A percentile compares a stretch with the other conserved stretches of the same genome.
Evolutionary conservation across 2,329 filamentous ascomycete genomes (phyloP).

Genomic region (Aspergillus fructus): DNA sequence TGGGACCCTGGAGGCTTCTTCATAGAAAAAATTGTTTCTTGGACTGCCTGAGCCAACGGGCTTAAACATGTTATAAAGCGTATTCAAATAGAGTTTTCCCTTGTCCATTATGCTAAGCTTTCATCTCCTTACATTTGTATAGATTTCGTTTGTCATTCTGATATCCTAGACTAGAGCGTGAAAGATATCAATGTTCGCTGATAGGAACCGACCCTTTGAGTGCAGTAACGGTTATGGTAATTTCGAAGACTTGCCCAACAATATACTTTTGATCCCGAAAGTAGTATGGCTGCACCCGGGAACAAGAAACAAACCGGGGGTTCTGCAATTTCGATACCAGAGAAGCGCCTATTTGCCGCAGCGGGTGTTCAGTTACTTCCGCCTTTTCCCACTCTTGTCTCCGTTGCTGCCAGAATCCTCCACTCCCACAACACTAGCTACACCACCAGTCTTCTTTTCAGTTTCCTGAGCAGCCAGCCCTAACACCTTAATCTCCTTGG

Average conservation of each 20-base stretch:
- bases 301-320: background rate
- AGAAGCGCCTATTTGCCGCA: background rate
- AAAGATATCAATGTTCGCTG: background rate
- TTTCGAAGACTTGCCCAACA: background rate
- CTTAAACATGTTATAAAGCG: conserved; percentile 14
- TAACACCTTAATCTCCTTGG: conserved; percentile 56
- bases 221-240: background rate
- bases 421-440: conserved; percentile 21
- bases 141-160: conserved; percentile 1
- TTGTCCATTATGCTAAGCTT: conserved; percentile 1
- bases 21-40: conserved; percentile 14
- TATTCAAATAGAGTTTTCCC: conserved; percentile 16
- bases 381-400: conserved; percentile 14
- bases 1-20: conserved; percentile 39
- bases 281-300: background rate
- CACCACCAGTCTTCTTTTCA: conserved; percentile 31
- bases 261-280: background rate
- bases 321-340: background rate
- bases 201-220: conserved; percentile 1
- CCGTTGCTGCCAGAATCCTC: conserved; percentile 9
- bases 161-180: background rate
- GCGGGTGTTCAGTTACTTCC: conserved; percentile 7
- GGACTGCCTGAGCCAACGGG: conserved; percentile 3
- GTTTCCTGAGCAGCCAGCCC: conserved; percentile 47
- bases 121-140: background rate